Percentiles rank a stretch among this genome's conserved stretches.
Conservation (phyloP, 1,139 yeast species). For the Debaryomyces sp. region DNA sequence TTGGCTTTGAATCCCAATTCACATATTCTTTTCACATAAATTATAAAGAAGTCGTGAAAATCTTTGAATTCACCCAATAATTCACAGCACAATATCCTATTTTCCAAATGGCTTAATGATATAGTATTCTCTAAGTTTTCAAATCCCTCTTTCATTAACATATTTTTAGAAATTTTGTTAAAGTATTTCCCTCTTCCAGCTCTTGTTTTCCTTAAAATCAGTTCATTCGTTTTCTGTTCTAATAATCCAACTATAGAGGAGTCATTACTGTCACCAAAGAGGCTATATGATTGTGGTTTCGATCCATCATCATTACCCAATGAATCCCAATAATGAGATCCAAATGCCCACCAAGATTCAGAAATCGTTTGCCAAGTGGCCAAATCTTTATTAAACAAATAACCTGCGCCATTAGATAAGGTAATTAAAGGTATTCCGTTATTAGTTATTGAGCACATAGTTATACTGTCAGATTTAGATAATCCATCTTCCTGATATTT, state of each 20-base stretch:
- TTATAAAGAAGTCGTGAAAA: conserved; percentile 60
- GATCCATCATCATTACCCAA: conserved; percentile 36
- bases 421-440: conserved; percentile 80
- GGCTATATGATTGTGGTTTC: conserved; percentile 20
- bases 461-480: conserved; percentile 78
- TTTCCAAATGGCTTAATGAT: conserved; percentile 87
- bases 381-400: conserved; percentile 71
- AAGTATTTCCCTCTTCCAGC: conserved; percentile 82
- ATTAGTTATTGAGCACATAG: conserved; percentile 79
- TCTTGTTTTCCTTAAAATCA: conserved; percentile 60
- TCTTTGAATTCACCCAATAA: conserved; percentile 67
- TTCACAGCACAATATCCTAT: conserved; percentile 73
- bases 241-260: conserved; percentile 66
- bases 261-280: conserved; percentile 26
- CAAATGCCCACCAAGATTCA: conserved; percentile 99
- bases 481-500: conserved; percentile 67
- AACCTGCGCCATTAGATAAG: conserved; percentile 86
- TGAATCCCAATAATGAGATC: conserved; percentile 96
- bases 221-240: conserved; percentile 90
- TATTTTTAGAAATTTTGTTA: conserved; percentile 85
- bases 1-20: conserved; percentile 78
- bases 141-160: conserved; percentile 93
- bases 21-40: conserved; percentile 76
- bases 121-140: conserved; percentile 89
- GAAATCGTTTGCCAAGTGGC: conserved; percentile 81